These are phyloP conservation scores for Xylaria intraflava DNA, from an alignment of 495 filamentous ascomycete species.

Conservation along the genomic window DNA sequence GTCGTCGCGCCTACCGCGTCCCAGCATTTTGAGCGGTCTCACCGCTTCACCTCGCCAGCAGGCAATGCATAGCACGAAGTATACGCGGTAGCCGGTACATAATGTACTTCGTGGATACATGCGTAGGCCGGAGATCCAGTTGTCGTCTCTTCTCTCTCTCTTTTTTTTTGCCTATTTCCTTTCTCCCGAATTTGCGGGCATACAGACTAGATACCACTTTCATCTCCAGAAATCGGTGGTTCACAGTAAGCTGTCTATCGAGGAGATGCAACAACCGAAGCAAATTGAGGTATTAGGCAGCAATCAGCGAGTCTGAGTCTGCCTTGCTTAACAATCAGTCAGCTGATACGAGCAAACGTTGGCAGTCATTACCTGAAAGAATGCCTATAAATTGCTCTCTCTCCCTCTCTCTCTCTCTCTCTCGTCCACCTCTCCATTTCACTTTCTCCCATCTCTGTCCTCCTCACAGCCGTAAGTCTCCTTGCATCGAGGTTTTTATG, in stretches of 20 bases:
- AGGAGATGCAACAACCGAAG: too few relatives aligned
- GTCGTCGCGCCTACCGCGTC: neutral
- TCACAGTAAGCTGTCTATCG: too few relatives aligned
- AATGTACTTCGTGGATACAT: too few relatives aligned
- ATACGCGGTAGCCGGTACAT: too few relatives aligned
- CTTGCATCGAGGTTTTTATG: neutral
- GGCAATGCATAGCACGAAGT: neutral
- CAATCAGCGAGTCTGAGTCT: conserved; percentile 9
- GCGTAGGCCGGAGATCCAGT: too few relatives aligned
- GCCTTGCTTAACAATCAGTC: conserved; percentile 14
- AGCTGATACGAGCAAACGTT: neutral
- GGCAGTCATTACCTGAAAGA: neutral
- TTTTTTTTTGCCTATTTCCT: too few relatives aligned
- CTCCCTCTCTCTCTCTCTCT: neutral
- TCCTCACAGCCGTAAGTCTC: neutral
- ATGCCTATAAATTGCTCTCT: neutral
- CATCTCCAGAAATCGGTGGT: too few relatives aligned
- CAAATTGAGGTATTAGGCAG: conserved; percentile 12
- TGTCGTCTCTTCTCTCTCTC: too few relatives aligned
- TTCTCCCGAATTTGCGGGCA: too few relatives aligned
- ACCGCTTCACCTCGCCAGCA: neutral
- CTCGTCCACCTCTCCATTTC: too few relatives aligned
- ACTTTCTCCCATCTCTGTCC: neutral
- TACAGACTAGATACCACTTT: too few relatives aligned
- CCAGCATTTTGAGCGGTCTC: neutral